Evolutionary conservation across 768 basidiomycete species (phyloP).

Genomic region (Amanita muscaria): DNA sequence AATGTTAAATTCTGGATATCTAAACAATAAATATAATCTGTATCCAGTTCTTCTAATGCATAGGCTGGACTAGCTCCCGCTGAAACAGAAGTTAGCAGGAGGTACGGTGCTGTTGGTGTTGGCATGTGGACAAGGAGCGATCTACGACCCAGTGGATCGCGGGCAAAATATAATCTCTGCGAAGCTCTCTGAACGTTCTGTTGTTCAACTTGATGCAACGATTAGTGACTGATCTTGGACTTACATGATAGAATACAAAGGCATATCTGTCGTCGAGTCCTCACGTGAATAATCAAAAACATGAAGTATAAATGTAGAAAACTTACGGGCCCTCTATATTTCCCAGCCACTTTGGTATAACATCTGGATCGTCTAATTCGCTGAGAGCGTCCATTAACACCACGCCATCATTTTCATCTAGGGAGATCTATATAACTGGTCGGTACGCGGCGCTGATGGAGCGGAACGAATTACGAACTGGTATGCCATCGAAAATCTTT

Average conservation of each 20-base stretch:
- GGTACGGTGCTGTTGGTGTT: constrained; percentile 34
- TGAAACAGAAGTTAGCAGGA: constrained; percentile 63
- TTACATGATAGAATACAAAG: constrained; percentile 69
- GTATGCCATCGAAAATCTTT: constrained; percentile 70
- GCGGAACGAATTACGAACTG: constrained; percentile 32
- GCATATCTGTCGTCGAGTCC: constrained; percentile 50
- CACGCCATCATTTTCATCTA: constrained; percentile 66
- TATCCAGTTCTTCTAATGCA: constrained; percentile 53
- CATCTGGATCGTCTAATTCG: constrained; percentile 22
- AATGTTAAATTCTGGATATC: constrained; percentile 25
- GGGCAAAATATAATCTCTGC: constrained; percentile 54
- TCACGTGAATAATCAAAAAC: no score
- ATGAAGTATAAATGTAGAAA: background rate
- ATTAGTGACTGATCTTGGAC: constrained; percentile 11
- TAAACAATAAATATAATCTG: constrained; percentile 47
- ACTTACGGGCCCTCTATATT: constrained; percentile 78
- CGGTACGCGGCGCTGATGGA: background rate
- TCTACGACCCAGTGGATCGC: constrained; percentile 80
- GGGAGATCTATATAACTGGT: constrained; percentile 35
- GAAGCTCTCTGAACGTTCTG: constrained; percentile 32
- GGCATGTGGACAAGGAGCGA: constrained; percentile 73
- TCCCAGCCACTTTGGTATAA: constrained; percentile 46
- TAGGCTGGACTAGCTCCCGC: constrained; percentile 36
- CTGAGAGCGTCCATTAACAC: constrained; percentile 34
- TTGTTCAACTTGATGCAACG: background rate